Conservation (phyloP, 345 rosid genomes). For the Salix dunnii region DNA sequence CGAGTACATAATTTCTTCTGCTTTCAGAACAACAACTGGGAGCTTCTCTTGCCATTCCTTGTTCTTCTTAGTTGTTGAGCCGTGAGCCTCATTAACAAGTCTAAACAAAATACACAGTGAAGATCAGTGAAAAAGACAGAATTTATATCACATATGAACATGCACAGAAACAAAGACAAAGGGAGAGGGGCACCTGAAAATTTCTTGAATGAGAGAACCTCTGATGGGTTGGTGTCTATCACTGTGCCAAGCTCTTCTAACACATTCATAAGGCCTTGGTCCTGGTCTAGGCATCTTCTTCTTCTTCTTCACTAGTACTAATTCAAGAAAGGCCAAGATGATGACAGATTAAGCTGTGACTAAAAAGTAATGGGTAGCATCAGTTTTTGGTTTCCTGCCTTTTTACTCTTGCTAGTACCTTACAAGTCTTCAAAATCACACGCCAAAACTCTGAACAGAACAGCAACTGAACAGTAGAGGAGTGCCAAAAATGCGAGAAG, state of each 20-base stretch:
- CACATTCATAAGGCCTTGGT: slow-evolving; percentile 70
- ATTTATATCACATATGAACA: background rate
- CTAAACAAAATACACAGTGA: slow-evolving; percentile 22
- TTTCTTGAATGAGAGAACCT: slow-evolving; percentile 68
- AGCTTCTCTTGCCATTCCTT: slow-evolving; percentile 78
- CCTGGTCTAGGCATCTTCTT: slow-evolving; percentile 71
- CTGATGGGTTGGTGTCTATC: slow-evolving; percentile 75
- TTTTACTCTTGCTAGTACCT: background rate
- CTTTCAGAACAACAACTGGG: slow-evolving; percentile 64
- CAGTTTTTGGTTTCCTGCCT: slow-evolving; percentile 21
- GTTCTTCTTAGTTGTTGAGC: slow-evolving; percentile 55
- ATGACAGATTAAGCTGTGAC: background rate
- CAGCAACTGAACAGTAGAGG: background rate
- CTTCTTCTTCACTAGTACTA: background rate
- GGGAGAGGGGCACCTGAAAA: slow-evolving; percentile 45
- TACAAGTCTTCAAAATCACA: background rate
- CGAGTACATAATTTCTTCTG: slow-evolving; percentile 70
- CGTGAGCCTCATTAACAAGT: slow-evolving; percentile 54
- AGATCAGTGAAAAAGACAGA: background rate
- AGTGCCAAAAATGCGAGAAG: slow-evolving; percentile 1
- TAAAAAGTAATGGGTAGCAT: slow-evolving; percentile 11
- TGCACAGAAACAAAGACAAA: background rate
- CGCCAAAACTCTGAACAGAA: background rate
- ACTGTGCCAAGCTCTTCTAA: slow-evolving; percentile 73
- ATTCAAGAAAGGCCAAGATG: slow-evolving; percentile 2